Evolutionary conservation across 2,329 filamentous ascomycete genomes (phyloP), one percentile per base, ranked within the genome.

Genomic region (Penicillium sumatraense): DNA sequence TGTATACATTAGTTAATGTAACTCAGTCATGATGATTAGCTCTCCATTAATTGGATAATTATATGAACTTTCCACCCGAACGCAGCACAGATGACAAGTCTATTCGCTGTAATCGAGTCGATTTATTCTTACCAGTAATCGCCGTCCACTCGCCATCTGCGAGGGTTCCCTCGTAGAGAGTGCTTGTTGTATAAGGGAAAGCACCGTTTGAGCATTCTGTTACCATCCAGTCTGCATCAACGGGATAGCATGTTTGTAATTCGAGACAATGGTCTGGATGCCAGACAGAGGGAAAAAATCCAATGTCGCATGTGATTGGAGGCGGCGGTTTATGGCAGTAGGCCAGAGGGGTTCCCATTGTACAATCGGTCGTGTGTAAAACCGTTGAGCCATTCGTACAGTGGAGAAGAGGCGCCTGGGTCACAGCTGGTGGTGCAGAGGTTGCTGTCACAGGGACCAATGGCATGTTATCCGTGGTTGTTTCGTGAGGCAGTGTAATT

Each of bases 301-400:
- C 65, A 8, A 49, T 11, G 2, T 53, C 18, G 14, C 66, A 69
- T 16, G 54, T 29, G n/a, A 63, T 62, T 5, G 60, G 60, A 13
- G 60, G 50, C n/a, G 42, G 27, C 2, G 51, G 53, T 16, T 60
- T 64, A 35, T 54, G 41, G 52, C 67, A 69, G 49, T 63, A 68
- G 0, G 63, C 62, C 3, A 67, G 38, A 1, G 64, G 54, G 16
- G 44, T 62, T 2, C 67, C 67, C 52, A 65, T 24, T n/a, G 67
- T 68, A 29, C 67, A 69, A 29, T 68, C 67, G 1, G 59, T 68
- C 9, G 66, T 68, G 45, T 62, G 56, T 11, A 68, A 16, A n/a
- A 62, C 23, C 3, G 57, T 66, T 33, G 64, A 62, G 10, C 63
- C 64, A 21, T 57, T 21, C 0, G 57, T 23, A 33, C 66, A 68